Base-by-base conservation (phyloP, 768 basidiomycete species). In the Rhodotorula kratochvilovae region DNA sequence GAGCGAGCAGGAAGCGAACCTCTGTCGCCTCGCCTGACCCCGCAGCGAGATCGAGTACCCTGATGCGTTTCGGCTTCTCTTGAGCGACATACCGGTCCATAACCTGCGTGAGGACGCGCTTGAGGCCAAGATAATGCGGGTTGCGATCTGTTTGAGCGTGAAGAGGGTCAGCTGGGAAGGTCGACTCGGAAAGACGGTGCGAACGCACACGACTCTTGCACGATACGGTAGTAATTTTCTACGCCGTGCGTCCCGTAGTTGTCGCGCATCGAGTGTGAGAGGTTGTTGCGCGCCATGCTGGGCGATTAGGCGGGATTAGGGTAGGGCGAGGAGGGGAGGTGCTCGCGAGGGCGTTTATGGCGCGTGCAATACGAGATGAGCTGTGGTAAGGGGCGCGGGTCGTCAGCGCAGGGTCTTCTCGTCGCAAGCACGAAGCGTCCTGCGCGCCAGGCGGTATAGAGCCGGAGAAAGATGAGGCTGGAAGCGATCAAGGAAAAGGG, bases 61-160 rank as follows among this genome's bases (percentile, higher is more conserved):
- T 74, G 42, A 85, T 78, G 81, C 83, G 82, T 80, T 81, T 82
- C 72, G 55, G 61, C 2, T 77, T 77, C 48, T 82, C 81, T 5
- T 77, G 68, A 43, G 75, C 76, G 76, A 80, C 81, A 79, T 81
- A 83, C 17, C 76, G 76, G 62, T 80, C 80, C 76, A 80, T 71
- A n/a, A 79, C 72, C 7, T 50, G 46, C 6, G 84, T 84, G 31
- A 87, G 79, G 77, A 84, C 85, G 39, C 83, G 84, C 67, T 85
- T 83, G 63, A 89, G 83, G 12, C 87, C 88, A 4, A 86, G 87
- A 72, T 86, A 88, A 80, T 89, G 88, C 0, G 88, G 88, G 76
- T 89, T 89, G 21, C 88, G 85, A 79, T 90, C 63, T 65, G 43
- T 15, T 10, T 39, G 21, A 50, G 25, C 7, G 21, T 3, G 46